A percentile compares a stretch with the other conserved stretches of the same genome.
These are phyloP conservation scores for Penicillium pancosmium DNA, from an alignment of 495 filamentous ascomycete genomes.

Conservation along the genomic window DNA sequence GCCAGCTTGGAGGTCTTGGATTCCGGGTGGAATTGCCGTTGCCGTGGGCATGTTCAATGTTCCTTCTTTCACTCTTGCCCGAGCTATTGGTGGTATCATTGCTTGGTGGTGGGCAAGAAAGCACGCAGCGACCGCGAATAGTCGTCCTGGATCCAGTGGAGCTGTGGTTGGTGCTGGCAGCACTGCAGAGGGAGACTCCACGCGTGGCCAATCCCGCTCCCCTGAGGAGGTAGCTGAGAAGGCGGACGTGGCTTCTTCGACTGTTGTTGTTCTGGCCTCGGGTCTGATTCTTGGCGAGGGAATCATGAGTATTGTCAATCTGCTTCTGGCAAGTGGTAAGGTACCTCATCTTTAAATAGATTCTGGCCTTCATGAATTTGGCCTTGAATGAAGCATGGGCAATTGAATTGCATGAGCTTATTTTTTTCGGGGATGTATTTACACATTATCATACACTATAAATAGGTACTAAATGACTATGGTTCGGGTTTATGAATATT, in stretches of 20 bases:
- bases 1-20: slow-evolving; percentile 47
- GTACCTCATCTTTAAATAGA: slow-evolving; percentile 70
- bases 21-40: slow-evolving; percentile 94
- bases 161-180: background rate
- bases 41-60: slow-evolving; percentile 98
- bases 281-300: slow-evolving; percentile 95
- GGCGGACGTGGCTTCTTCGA: slow-evolving; percentile 52
- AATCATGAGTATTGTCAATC: slow-evolving; percentile 87
- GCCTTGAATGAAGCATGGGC: background rate
- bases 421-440: background rate
- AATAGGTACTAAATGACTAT: background rate
- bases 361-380: background rate
- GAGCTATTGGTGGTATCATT: slow-evolving; percentile 81
- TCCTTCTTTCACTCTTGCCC: slow-evolving; percentile 90
- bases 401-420: background rate
- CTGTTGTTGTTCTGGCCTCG: slow-evolving; percentile 64
- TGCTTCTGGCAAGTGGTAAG: slow-evolving; percentile 75
- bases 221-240: slow-evolving; percentile 33
- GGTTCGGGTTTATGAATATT: background rate
- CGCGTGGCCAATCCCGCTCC: background rate
- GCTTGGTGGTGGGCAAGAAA: slow-evolving; percentile 69
- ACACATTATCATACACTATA: background rate
- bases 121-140: slow-evolving; percentile 14
- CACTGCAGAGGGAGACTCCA: background rate
- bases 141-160: background rate